These are phyloP conservation scores for Gynandropsis gynandra DNA, from an alignment of 345 rosid species.

Conservation along the genomic window DNA sequence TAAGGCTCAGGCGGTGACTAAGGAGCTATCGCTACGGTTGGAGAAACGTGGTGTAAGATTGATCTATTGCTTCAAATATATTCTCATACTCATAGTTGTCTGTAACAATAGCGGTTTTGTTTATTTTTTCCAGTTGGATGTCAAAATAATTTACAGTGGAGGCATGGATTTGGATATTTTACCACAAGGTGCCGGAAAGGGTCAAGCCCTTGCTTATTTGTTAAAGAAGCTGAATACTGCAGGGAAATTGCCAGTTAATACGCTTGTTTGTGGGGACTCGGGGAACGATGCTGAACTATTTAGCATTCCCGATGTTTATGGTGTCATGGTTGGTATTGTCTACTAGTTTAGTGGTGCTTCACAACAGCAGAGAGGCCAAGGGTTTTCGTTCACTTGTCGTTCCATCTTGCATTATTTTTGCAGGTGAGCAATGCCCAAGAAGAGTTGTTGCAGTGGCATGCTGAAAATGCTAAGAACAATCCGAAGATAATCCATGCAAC, in stretches of 20 bases:
- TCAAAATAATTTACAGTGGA: conserved; percentile 88
- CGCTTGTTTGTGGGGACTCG: conserved; percentile 97
- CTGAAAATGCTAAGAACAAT: conserved; percentile 74
- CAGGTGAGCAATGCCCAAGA: conserved; percentile 99
- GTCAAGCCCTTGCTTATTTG: conserved; percentile 92
- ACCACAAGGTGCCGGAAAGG: conserved; percentile 97
- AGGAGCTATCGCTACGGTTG: conserved; percentile 51
- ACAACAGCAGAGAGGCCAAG: neutral
- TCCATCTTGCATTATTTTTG: conserved; percentile 1
- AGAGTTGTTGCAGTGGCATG: conserved; percentile 88
- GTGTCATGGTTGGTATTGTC: conserved; percentile 85
- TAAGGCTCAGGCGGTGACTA: conserved; percentile 64
- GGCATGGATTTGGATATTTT: conserved; percentile 93
- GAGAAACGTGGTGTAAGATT: conserved; percentile 60
- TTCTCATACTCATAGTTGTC: neutral
- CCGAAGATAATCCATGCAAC: conserved; percentile 74
- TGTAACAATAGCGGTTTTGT: neutral
- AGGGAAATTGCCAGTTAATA: conserved; percentile 66
- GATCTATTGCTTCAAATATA: neutral
- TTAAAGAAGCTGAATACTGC: conserved; percentile 61
- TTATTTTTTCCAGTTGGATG: conserved; percentile 56
- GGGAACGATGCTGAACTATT: conserved; percentile 98
- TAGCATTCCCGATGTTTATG: conserved; percentile 81
- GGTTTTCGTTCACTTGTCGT: neutral
- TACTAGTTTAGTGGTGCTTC: neutral